Evolutionary conservation across 148 eudicot genomes (phyloP).

Genomic region (Euryodendron excelsum): DNA sequence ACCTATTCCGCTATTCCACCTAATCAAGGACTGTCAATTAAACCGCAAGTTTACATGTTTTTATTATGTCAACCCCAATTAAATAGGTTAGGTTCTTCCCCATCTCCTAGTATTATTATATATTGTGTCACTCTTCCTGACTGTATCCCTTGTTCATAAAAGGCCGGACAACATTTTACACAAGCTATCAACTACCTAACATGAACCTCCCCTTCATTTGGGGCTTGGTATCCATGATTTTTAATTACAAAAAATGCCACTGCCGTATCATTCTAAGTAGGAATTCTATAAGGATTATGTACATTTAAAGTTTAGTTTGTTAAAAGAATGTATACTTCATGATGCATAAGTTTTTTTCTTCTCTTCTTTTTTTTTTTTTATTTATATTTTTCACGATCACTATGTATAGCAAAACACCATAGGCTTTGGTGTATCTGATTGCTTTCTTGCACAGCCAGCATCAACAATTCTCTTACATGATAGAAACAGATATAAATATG

Average conservation of each 20-base stretch:
- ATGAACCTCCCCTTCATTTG: too few relatives aligned
- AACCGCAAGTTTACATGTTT: background rate
- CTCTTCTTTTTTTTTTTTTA: too few relatives aligned
- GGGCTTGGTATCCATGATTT: too few relatives aligned
- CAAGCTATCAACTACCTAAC: background rate
- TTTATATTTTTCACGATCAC: background rate
- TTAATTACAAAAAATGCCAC: too few relatives aligned
- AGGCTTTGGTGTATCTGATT: background rate
- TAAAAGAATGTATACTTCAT: background rate
- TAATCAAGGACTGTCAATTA: too few relatives aligned
- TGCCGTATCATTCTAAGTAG: too few relatives aligned
- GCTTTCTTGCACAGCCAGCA: background rate
- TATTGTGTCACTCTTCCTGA: background rate
- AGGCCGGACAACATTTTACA: background rate
- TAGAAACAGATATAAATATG: background rate
- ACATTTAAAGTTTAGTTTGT: too few relatives aligned
- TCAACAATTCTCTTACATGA: constrained; percentile 2
- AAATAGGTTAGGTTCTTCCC: background rate
- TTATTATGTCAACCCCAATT: background rate
- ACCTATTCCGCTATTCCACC: too few relatives aligned
- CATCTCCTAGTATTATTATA: background rate
- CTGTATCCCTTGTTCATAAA: background rate
- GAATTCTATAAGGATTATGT: too few relatives aligned
- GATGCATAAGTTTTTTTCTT: background rate
- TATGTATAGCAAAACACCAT: background rate